Percentiles rank a stretch among this genome's conserved stretches.
phyloP scores from a whole-genome alignment of 352 stramenopile species.

The Globisporangium middletonii region DNA sequence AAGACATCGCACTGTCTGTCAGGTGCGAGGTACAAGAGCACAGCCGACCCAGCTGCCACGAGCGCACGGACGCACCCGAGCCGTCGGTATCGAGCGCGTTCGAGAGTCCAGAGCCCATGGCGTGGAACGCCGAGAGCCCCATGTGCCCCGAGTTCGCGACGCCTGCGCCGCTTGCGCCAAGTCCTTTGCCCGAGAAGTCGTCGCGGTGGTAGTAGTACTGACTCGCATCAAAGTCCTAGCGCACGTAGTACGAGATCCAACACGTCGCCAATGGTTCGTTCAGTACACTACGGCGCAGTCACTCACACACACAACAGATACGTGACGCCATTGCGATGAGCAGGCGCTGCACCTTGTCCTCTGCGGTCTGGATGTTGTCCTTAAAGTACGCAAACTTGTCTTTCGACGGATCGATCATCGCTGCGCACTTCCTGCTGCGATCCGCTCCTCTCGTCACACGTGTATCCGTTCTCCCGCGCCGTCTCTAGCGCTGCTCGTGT shows the following conservation, averaged over 20 bases:
- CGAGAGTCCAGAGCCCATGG: constrained; percentile 32
- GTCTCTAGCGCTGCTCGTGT: too few species aligned
- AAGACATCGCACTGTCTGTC: not conserved
- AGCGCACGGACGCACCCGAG: not conserved
- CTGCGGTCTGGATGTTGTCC: constrained; percentile 85
- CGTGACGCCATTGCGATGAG: not conserved
- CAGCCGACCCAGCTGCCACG: not conserved
- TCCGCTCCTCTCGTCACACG: too few species aligned
- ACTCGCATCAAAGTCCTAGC: constrained; percentile 81
- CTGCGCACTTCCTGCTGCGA: not conserved
- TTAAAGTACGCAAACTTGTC: constrained; percentile 89
- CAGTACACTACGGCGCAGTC: not conserved
- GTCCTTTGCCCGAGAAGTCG: constrained; percentile 45
- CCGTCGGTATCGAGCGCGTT: constrained; percentile 24
- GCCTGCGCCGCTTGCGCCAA: constrained; percentile 18
- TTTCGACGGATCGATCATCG: constrained; percentile 84
- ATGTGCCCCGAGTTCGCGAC: constrained; percentile 21
- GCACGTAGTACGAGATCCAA: not conserved
- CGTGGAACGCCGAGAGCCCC: constrained; percentile 46
- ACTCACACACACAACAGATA: not conserved
- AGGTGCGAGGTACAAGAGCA: too few species aligned
- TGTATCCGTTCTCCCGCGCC: too few species aligned
- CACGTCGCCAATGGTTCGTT: not conserved
- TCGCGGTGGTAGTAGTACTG: constrained; percentile 87
- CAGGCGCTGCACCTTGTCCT: constrained; percentile 58